Percentiles rank a stretch among this genome's conserved stretches.
Evolutionary conservation across 208 protist genomes (phyloP).

Genomic region (Paratrypanosoma confusum): DNA sequence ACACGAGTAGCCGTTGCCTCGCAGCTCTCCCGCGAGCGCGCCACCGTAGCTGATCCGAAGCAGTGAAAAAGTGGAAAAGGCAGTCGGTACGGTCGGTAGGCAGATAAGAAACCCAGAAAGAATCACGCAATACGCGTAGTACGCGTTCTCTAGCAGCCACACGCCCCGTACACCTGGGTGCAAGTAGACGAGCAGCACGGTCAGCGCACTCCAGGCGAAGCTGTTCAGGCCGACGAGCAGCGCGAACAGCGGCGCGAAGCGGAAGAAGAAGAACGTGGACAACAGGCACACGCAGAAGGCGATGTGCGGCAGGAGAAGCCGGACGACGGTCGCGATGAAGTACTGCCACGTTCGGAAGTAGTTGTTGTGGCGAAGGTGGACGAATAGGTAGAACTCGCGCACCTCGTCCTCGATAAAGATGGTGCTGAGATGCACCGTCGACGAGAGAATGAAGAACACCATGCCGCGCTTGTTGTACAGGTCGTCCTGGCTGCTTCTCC

Average conservation of each 20-base stretch:
- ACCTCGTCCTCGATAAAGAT: conserved; percentile 35
- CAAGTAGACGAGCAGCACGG: conserved; percentile 26
- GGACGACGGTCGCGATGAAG: conserved; percentile 24
- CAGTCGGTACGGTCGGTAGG: conserved; percentile 14
- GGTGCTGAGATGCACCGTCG: conserved; percentile 28
- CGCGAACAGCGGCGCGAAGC: conserved; percentile 6
- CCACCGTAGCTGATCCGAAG: conserved; percentile 38
- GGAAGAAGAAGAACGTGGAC: conserved; percentile 22
- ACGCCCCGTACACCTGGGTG: conserved; percentile 12
- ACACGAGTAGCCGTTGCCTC: conserved; percentile 11
- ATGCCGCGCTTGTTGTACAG: conserved; percentile 43
- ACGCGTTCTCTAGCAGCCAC: conserved; percentile 14
- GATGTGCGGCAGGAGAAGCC: conserved; percentile 20
- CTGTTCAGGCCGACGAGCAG: conserved; percentile 24
- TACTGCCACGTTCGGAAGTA: conserved; percentile 28
- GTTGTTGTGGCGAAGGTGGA: conserved; percentile 19
- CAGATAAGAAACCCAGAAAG: conserved; percentile 36
- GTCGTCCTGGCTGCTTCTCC: conserved; percentile 8
- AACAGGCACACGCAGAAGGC: conserved; percentile 10
- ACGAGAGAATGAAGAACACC: conserved; percentile 42
- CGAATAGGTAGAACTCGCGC: conserved; percentile 20
- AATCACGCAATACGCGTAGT: conserved; percentile 43
- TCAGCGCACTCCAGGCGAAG: conserved; percentile 24
- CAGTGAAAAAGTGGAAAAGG: conserved; percentile 25
- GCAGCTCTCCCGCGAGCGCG: conserved; percentile 16